A percentile compares a stretch with the other conserved stretches of the same genome.
phyloP scores from a whole-genome alignment of 495 filamentous ascomycete genomes.

The Parathielavia appendiculata region DNA sequence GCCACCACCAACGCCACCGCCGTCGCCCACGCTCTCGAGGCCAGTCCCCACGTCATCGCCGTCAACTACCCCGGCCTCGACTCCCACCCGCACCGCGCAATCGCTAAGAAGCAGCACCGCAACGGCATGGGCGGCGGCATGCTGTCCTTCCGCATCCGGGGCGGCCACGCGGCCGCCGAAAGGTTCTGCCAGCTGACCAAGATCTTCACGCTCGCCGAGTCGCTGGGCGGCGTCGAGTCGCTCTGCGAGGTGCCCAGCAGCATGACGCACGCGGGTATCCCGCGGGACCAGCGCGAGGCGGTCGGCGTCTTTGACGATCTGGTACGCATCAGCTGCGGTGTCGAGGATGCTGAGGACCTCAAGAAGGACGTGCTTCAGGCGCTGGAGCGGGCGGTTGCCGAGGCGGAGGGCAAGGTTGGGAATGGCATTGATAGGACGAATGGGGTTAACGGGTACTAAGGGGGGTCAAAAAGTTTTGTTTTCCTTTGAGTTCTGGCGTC shows the following conservation, averaged over 20 bases:
- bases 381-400: conserved; percentile 63
- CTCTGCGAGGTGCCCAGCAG: conserved; percentile 83
- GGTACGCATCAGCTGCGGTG: conserved; percentile 87
- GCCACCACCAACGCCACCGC: conserved; percentile 74
- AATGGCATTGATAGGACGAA: conserved; percentile 24
- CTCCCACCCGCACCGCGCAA: conserved; percentile 77
- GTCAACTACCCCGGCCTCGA: conserved; percentile 94
- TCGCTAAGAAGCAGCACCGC: conserved; percentile 86
- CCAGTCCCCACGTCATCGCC: conserved; percentile 70
- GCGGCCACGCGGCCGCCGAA: conserved; percentile 81
- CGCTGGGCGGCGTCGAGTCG: conserved; percentile 86
- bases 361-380: conserved; percentile 79
- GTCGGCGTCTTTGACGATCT: conserved; percentile 96
- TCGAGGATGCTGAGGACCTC: conserved; percentile 88
- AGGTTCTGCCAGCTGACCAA: conserved; percentile 84
- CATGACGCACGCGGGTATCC: conserved; percentile 98
- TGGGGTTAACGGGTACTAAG: conserved; percentile 16
- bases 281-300: conserved; percentile 78
- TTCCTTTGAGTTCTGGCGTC: not conserved
- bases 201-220: conserved; percentile 92
- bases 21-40: conserved; percentile 70
- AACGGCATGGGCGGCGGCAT: conserved; percentile 94
- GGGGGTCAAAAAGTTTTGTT: not conserved
- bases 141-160: conserved; percentile 91
- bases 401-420: conserved; percentile 28